Evolutionary conservation across 208 protist genomes (phyloP).

Genomic region (Trypanosoma caninum): DNA sequence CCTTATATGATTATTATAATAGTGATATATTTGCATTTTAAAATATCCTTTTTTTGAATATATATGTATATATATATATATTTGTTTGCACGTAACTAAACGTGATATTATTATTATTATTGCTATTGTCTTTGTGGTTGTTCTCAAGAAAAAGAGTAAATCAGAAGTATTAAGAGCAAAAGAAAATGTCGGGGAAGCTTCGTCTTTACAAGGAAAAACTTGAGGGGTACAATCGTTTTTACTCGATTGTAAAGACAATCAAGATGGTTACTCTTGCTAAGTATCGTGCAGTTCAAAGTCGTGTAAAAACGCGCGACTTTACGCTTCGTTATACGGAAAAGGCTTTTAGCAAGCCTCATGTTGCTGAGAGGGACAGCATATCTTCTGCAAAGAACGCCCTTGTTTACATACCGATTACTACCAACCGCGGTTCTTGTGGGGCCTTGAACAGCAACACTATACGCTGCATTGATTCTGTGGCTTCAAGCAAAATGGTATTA

Average conservation of each 20-base stretch:
- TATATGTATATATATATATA: background rate
- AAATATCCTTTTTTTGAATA: slow-evolving; percentile 9
- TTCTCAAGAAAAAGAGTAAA: background rate
- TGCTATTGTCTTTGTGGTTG: slow-evolving; percentile 6
- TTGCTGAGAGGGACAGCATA: slow-evolving; percentile 23
- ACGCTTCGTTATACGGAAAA: slow-evolving; percentile 89
- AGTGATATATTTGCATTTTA: slow-evolving; percentile 4
- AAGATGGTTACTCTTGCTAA: slow-evolving; percentile 92
- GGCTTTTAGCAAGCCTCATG: slow-evolving; percentile 73
- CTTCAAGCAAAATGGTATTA: slow-evolving; percentile 52
- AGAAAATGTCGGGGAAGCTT: slow-evolving; percentile 85
- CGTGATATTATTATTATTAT: too few relatives aligned
- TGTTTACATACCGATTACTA: slow-evolving; percentile 85
- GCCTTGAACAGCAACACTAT: slow-evolving; percentile 86
- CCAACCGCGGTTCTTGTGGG: slow-evolving; percentile 88
- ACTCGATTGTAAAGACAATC: slow-evolving; percentile 91
- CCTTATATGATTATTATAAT: slow-evolving; percentile 23
- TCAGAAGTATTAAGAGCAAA: slow-evolving; percentile 10
- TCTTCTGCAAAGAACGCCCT: slow-evolving; percentile 36
- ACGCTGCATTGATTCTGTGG: slow-evolving; percentile 50
- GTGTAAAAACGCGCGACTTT: slow-evolving; percentile 85
- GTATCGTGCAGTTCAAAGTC: slow-evolving; percentile 67
- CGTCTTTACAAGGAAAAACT: slow-evolving; percentile 91
- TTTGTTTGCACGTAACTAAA: too few relatives aligned
- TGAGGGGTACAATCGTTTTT: slow-evolving; percentile 90